A percentile compares a stretch with the other conserved stretches of the same genome.
Conservation (phyloP, 2,329 filamentous ascomycete genomes). For the Chrysosporium keratinophilum region DNA sequence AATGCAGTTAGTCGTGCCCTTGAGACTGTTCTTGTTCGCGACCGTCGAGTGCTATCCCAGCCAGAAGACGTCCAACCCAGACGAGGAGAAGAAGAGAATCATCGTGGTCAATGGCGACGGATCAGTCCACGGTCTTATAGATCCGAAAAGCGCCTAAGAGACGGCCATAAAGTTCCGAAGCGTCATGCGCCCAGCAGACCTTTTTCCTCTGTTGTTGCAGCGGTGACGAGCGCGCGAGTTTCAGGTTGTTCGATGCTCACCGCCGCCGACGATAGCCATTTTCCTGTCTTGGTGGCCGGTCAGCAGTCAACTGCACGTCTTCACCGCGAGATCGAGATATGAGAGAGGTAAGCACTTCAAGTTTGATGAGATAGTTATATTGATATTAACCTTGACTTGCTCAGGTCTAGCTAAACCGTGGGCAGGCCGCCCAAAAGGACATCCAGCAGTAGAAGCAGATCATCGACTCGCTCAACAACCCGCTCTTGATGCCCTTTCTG, state of each 20-base stretch:
- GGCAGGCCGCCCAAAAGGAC: no score
- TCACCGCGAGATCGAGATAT: not conserved
- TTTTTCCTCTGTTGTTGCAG: not conserved
- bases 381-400: not conserved
- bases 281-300: not conserved
- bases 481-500: no score
- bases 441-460: no score
- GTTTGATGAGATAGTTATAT: not conserved
- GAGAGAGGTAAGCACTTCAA: not conserved
- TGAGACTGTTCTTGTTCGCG: no score
- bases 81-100: not conserved
- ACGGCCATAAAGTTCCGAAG: no score
- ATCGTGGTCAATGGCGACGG: not conserved
- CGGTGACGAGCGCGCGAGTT: not conserved
- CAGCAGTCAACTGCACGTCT: not conserved
- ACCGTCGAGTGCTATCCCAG: not conserved
- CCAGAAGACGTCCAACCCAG: not conserved
- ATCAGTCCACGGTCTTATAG: not conserved
- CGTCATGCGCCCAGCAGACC: no score
- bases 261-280: not conserved
- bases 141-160: not conserved
- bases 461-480: no score
- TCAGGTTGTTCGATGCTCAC: not conserved
- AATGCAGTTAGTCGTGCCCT: no score
- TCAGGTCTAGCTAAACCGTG: no score